Evolutionary conservation across 352 stramenopile species (phyloP), one percentile per base, ranked within the genome.

Genomic region (Pythium scleroteichum): DNA sequence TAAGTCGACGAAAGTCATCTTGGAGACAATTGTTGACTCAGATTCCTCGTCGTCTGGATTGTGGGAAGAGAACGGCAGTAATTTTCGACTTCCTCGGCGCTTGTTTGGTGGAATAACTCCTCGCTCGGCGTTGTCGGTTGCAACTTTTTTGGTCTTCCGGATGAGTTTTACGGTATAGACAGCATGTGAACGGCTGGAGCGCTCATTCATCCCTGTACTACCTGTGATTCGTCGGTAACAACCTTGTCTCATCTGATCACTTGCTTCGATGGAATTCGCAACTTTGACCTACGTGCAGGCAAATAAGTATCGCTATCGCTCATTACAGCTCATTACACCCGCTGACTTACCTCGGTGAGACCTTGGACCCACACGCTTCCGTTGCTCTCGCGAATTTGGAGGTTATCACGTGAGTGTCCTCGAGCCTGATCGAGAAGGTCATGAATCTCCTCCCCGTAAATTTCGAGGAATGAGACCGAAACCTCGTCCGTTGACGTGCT

Each of bases 391-490:
- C 87, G 70, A 26, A 95, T 66, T 53, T 91, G 82, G 29, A 95
- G 63, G 9, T 63, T 78, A 27, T 92, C 82, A 0, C 66, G 64
- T 8, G 63, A 56, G 42, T 73, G 16, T 6, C 39, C 53, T 29
- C 53, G 53, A 27, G 47, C 57, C 9, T 69, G 73, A 42, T 94
- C 74, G 1, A 99, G 71, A 27, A 99, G 67, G 70, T 99, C 96
- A 59, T 97, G 88, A 52, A 99, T 97, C 58, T 99, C 95, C 75
- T 99, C 95, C 20, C 95, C 95, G 45, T 99, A 99, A 16, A 99
- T 98, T 73, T 99, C 97, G 5, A 99, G 76, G 62, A 93, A 96
- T 3, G 87, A 96, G n/a, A 94, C 87, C 0, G 79, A 88, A 3
- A 94, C 68, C 41, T 88, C 69, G 50, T 72, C 67, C 1, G 71